Evolutionary conservation across 1,284 basidiomycete species (phyloP), one percentile per base, ranked within the genome.

Genomic region (Tremellales sp.): DNA sequence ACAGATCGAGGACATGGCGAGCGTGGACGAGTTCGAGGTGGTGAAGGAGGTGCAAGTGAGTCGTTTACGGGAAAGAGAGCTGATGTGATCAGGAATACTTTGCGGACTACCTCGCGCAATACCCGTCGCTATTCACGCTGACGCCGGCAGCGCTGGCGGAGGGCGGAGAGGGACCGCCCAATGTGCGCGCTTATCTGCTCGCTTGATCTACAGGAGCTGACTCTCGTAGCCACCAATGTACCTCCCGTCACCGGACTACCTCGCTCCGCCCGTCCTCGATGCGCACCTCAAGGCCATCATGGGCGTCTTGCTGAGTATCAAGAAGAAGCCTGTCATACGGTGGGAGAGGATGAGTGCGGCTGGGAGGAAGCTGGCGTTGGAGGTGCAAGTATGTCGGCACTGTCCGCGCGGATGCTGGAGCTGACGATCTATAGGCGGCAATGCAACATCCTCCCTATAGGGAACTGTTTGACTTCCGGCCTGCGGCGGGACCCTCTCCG

Each of bases 1-100:
- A 3, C 81, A 86, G 29, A 97, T 99, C 45, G 95, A 99, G 74
- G 79, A 86, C 10, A 78, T 99, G 45, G 95, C 95, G 0, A 87
- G 90, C 60, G 89, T 86, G 19, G 95, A 99, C 68, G 89, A 95
- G 71, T 91, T 91, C 57, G 93, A 97, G 70, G 86, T 97, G 13
- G 94, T 99, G 22, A 82, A 85, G 54, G 94, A 98, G 76, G 87
- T 99, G 2, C 93, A 97, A 79, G 91, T 92, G 61, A 54, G 79
- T 65, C 10, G 4, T 25, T 3, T 36, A 12, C 37, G 13, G 8
- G 19, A 7, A 21, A 25, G 37, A 25, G 6, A 9, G 40, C 55
- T 58, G 42, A 53, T 43, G 10, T 13, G 24, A 16, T 38, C 69
- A 87, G 91, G 93, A 97, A 80, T 88, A 88, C 74, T 97, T 95